Base-by-base conservation (phyloP, 441 rosid species). In the Brassica balearica region DNA sequence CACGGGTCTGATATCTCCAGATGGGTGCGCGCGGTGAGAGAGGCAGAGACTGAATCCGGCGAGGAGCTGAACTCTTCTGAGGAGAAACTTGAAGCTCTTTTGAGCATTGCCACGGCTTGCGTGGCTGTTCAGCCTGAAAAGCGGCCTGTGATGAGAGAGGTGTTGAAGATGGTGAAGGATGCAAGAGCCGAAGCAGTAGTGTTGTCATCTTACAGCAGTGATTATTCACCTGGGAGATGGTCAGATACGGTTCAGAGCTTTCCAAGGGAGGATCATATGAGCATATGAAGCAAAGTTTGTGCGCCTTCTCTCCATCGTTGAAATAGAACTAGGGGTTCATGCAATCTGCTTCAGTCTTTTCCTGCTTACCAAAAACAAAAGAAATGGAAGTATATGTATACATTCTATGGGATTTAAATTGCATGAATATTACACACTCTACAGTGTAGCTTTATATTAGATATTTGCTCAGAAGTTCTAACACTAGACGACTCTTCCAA, bases 181-280 rank as follows among this genome's bases (percentile, higher is more conserved):
- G 68, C 92, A 10, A 88, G 98, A 71, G 92, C 90, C 0, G 94
- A 90, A 80, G 71, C 77, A 72, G 87, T 84, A 6, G 90, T 84
- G 29, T 77, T 82, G 2, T 91, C 95, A 3, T 91, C 94, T 19
- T 87, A 85, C 73, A 84, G 90, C 22, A 91, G 98, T 15, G 96
- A 90, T 58, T 92, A 89, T 72, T 88, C 92, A 0, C 95, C 92
- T 0, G 93, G 95, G 32, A 83, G 98, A 76, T 90, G 94, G 98
- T 90, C 95, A 0, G 95, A 93, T 69, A 90, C 93, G 0, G 86
- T 91, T 12, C 96, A 86, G 75, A 87, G 88, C 85, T 88, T 89
- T 78, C 91, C 98, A 1, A 86, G 96, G 74, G 93, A 86, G 72
- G 92, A 84, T 36, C 92, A 85, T 81, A 82, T 85, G 77, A 87